Conservation (phyloP, 2,329 filamentous ascomycete genomes). For the Phoma sp. region DNA sequence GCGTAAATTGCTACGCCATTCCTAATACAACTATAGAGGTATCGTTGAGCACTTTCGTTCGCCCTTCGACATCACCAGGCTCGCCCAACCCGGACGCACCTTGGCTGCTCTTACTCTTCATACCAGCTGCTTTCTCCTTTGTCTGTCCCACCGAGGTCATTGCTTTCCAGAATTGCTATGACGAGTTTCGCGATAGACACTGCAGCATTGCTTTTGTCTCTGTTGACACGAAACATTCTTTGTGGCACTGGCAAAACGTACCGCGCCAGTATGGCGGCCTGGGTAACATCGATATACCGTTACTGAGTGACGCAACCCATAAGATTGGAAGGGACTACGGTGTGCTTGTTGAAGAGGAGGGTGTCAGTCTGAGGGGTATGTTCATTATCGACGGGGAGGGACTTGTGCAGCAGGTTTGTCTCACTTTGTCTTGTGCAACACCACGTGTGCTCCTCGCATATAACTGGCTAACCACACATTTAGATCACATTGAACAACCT, state of each 20-base stretch:
- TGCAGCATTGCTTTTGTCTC: conserved; percentile 38
- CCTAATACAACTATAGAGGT: conserved; percentile 31
- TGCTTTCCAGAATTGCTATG: conserved; percentile 38
- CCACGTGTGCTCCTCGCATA: neutral
- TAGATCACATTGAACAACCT: conserved; percentile 40
- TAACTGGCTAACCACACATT: neutral
- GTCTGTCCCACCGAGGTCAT: conserved; percentile 43
- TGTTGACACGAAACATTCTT: conserved; percentile 41
- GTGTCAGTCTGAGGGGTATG: conserved; percentile 38
- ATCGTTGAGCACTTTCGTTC: conserved; percentile 32
- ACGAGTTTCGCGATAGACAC: conserved; percentile 37
- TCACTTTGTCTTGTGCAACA: too few relatives aligned
- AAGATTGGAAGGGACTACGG: conserved; percentile 40
- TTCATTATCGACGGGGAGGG: conserved; percentile 38
- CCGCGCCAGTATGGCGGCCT: conserved; percentile 40
- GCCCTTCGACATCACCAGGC: conserved; percentile 11
- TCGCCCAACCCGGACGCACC: conserved; percentile 14
- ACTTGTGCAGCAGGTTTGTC: conserved; percentile 39
- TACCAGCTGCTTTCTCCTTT: conserved; percentile 42
- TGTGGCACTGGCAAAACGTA: conserved; percentile 43
- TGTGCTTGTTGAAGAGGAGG: conserved; percentile 40
- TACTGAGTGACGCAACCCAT: conserved; percentile 40
- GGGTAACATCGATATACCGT: conserved; percentile 34
- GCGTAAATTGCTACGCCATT: too few relatives aligned
- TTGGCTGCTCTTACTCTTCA: conserved; percentile 45